These are phyloP conservation scores for Metrosideros polymorpha DNA, from an alignment of 441 rosid species.

Conservation along the genomic window DNA sequence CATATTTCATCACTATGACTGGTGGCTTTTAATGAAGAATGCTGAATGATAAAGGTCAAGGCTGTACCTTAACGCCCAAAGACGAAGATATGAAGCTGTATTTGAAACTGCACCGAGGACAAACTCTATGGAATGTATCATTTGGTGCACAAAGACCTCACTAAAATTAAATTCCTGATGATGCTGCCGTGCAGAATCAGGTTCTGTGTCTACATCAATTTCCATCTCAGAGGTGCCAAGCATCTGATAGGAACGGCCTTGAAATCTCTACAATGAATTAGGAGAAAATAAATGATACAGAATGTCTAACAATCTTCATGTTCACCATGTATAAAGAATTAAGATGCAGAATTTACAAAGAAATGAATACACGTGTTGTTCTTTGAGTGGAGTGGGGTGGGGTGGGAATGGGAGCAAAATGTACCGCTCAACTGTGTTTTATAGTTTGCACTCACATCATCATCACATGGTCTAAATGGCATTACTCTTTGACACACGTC, in stretches of 20 bases:
- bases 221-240: constrained; percentile 82
- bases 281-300: constrained; percentile 1
- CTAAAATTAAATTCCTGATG: constrained; percentile 93
- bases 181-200: constrained; percentile 76
- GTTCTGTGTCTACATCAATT: constrained; percentile 42
- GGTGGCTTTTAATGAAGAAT: neutral
- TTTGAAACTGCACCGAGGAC: constrained; percentile 97
- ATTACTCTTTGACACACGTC: neutral
- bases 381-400: neutral
- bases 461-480: neutral
- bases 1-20: neutral
- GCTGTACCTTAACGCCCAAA: constrained; percentile 91
- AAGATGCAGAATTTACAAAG: neutral
- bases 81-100: constrained; percentile 97
- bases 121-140: constrained; percentile 97
- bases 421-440: neutral
- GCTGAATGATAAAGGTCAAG: neutral
- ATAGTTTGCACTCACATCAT: neutral
- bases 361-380: neutral
- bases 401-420: neutral
- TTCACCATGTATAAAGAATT: neutral
- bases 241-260: constrained; percentile 86
- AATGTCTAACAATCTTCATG: neutral
- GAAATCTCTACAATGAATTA: constrained; percentile 61
- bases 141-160: constrained; percentile 97